Evolutionary conservation across 129 eudicot genomes (phyloP).

Genomic region (Escallonia rubra): DNA sequence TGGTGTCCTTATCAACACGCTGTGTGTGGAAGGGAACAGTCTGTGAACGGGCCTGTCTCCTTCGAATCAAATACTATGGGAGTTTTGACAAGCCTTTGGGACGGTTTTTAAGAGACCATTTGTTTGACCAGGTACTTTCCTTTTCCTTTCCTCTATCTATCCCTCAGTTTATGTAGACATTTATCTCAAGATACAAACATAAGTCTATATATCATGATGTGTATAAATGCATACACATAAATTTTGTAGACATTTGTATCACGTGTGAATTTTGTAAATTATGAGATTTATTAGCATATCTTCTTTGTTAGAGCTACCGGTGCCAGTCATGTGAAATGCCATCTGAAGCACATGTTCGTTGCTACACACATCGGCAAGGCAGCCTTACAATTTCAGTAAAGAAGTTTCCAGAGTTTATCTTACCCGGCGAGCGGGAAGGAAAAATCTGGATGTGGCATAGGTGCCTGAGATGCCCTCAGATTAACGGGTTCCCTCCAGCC

Average conservation of each 20-base stretch:
- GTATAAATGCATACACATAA: too few relatives aligned
- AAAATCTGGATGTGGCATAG: constrained; percentile 80
- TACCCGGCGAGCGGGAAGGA: constrained; percentile 55
- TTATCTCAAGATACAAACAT: too few relatives aligned
- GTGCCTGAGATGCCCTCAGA: constrained; percentile 59
- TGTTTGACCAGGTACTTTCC: constrained; percentile 45
- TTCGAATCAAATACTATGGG: constrained; percentile 55
- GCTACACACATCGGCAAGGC: constrained; percentile 66
- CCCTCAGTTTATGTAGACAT: not conserved
- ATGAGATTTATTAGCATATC: constrained; percentile 1
- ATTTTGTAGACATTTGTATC: too few relatives aligned
- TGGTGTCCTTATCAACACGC: constrained; percentile 53
- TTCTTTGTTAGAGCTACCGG: constrained; percentile 28
- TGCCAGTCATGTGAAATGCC: constrained; percentile 60
- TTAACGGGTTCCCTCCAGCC: constrained; percentile 55
- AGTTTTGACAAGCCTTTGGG: constrained; percentile 63
- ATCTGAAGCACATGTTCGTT: constrained; percentile 59
- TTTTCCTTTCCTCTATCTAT: not conserved
- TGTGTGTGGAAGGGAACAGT: constrained; percentile 62
- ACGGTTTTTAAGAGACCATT: constrained; percentile 41
- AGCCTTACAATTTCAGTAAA: constrained; percentile 57
- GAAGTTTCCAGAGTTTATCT: constrained; percentile 34
- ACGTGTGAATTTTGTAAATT: not conserved
- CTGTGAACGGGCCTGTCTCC: constrained; percentile 52
- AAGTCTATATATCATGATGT: too few relatives aligned